Evolutionary conservation across 2,329 filamentous ascomycete species (phyloP).

Genomic region (Zopfia rhizophila): DNA sequence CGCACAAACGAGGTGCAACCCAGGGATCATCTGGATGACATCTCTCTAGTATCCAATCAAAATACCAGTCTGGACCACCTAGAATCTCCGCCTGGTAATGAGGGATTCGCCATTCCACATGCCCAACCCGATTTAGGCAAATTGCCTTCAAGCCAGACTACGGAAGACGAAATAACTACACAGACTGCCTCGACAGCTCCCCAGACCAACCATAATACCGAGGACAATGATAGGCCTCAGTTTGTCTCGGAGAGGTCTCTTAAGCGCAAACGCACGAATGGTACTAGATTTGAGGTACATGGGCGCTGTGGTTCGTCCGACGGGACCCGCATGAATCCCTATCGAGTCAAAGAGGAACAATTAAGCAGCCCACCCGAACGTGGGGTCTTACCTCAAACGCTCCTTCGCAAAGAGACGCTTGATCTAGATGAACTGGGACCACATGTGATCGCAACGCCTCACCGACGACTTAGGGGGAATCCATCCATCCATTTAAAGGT

Average conservation of each 20-base stretch:
- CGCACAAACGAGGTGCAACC: too few species aligned
- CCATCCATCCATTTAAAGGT: slow-evolving; percentile 20
- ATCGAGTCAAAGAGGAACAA: slow-evolving; percentile 54
- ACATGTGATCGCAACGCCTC: slow-evolving; percentile 44
- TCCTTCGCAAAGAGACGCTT: slow-evolving; percentile 52
- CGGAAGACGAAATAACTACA: slow-evolving; percentile 47
- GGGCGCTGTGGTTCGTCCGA: slow-evolving; percentile 27
- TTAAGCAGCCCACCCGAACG: slow-evolving; percentile 47
- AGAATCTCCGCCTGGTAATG: too few species aligned
- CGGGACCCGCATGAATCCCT: slow-evolving; percentile 42
- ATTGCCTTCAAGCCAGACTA: slow-evolving; percentile 58
- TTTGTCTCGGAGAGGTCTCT: slow-evolving; percentile 55
- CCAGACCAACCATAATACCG: slow-evolving; percentile 19
- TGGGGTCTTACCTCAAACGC: slow-evolving; percentile 11
- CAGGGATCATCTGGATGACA: too few species aligned
- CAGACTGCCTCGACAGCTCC: slow-evolving; percentile 17
- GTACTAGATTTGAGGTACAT: slow-evolving; percentile 28
- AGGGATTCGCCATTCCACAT: too few species aligned
- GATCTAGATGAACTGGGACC: slow-evolving; percentile 55
- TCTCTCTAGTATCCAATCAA: too few species aligned
- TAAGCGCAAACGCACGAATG: slow-evolving; percentile 53
- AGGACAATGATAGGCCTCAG: slow-evolving; percentile 54
- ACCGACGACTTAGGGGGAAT: slow-evolving; percentile 18
- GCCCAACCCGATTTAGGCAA: too few species aligned
- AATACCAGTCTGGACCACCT: too few species aligned